A percentile compares a stretch with the other conserved stretches of the same genome.
phyloP scores from a whole-genome alignment of 768 basidiomycete species.

The Cystofilobasidium capitatum region DNA sequence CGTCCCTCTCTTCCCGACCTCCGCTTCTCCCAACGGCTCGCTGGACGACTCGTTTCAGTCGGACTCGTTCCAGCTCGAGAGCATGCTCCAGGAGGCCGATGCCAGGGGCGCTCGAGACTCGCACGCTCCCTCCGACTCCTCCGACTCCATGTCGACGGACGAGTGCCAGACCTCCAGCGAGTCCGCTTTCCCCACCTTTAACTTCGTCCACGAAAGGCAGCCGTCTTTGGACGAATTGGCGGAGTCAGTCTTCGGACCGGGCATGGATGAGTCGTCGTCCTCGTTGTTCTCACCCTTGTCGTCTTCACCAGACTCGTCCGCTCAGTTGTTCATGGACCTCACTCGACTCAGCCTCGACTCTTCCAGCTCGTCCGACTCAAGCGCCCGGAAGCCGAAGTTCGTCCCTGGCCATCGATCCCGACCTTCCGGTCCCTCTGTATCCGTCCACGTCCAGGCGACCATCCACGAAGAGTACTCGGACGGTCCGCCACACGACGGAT shows the following conservation, averaged over 20 bases:
- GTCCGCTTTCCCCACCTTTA: background rate
- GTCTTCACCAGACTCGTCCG: background rate
- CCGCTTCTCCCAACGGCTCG: constrained; percentile 15
- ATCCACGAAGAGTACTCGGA: constrained; percentile 14
- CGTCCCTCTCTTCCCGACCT: constrained; percentile 19
- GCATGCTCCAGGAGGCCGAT: background rate
- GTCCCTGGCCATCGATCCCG: constrained; percentile 7
- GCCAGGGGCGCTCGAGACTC: background rate
- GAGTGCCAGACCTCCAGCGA: constrained; percentile 17
- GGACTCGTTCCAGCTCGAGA: constrained; percentile 12
- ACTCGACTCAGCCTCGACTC: constrained; percentile 4
- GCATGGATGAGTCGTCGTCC: constrained; percentile 14
- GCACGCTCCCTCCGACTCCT: constrained; percentile 1
- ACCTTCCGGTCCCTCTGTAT: background rate
- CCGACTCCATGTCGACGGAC: constrained; percentile 2
- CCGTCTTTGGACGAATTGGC: constrained; percentile 1
- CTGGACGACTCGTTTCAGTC: constrained; percentile 16
- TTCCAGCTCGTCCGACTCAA: background rate
- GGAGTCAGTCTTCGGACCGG: background rate
- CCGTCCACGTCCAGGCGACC: constrained; percentile 6
- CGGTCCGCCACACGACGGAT: background rate
- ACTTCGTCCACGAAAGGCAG: constrained; percentile 2
- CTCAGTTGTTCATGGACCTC: constrained; percentile 8
- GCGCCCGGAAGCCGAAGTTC: constrained; percentile 6
- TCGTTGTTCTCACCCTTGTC: constrained; percentile 1